Evolutionary conservation across 2,329 filamentous ascomycete genomes (phyloP), one percentile per base, ranked within the genome.

Genomic region (Shiraia sp.): DNA sequence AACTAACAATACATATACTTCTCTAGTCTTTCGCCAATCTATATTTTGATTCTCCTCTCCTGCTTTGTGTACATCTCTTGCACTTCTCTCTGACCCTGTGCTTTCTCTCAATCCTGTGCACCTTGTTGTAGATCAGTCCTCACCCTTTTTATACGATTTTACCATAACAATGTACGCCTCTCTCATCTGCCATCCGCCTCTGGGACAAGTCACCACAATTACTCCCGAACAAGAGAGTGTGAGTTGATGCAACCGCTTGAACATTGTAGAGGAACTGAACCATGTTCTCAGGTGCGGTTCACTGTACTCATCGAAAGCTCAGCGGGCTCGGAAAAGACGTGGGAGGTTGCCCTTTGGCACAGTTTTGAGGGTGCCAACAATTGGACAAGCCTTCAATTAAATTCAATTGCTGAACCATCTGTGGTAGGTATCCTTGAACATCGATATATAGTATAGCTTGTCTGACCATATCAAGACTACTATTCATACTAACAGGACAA

Each of bases 271-370:
- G 65, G 12, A 13, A 31, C 44, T 53, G 14, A 52, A 26, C 19
- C 26, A 34, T 14, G 5, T 16, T 13, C 15, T 13, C 26, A 78
- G 58, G 73, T 86, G 27, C 63, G 66, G 1, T 85, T 96, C 53
- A 84, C 80, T 0, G 84, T 87, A 6, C 69, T 91, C 10, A 75
- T 95, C 23, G 84, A 91, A 54, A 80, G 85, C 29, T 80, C 81
- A 28, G 68, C 66, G 15, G 74, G 73, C 25, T 78, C 78, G 32
- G 74, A 75, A 6, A 71, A 79, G 47, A 59, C 75, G 14, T 93
- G 88, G 85, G 79, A 93, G 55, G 80, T 90, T 23, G 80, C 81
- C 12, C 69, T 95, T 6, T 95, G 90, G 88, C 82, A 88, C 49
- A 83, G 86, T 54, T 79, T 80, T 36, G 64, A 72, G 17, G 74